Percentiles rank a stretch among this genome's conserved stretches.
These are phyloP conservation scores for Tulasnella sp. DNA, from an alignment of 768 basidiomycete species.

Conservation along the genomic window DNA sequence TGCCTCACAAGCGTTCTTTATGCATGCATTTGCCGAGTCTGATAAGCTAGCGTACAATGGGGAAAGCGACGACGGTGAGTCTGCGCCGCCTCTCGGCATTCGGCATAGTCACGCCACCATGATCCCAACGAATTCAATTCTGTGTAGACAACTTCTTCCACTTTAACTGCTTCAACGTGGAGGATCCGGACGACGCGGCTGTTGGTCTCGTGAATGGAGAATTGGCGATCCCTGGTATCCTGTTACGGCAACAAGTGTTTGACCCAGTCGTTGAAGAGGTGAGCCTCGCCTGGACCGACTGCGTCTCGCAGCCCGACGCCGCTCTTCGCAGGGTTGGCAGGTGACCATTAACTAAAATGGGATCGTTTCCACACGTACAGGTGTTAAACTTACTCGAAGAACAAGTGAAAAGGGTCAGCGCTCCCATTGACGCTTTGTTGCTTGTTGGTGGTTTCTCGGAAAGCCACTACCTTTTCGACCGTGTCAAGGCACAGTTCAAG, in stretches of 20 bases:
- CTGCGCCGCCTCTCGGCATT: slow-evolving; percentile 16
- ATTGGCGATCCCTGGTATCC: slow-evolving; percentile 65
- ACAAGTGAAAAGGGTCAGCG: slow-evolving; percentile 46
- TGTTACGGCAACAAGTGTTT: slow-evolving; percentile 73
- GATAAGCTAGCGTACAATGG: slow-evolving; percentile 73
- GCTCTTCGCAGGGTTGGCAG: neutral
- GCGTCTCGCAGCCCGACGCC: neutral
- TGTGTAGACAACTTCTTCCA: slow-evolving; percentile 66
- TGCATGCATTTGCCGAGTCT: slow-evolving; percentile 72
- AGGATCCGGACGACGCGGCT: slow-evolving; percentile 60
- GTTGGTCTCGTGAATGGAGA: slow-evolving; percentile 77
- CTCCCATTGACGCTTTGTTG: slow-evolving; percentile 59
- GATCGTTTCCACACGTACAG: slow-evolving; percentile 28
- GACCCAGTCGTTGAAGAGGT: slow-evolving; percentile 78
- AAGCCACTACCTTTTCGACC: slow-evolving; percentile 70
- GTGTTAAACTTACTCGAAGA: slow-evolving; percentile 69
- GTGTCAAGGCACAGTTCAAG: slow-evolving; percentile 62
- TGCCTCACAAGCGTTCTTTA: slow-evolving; percentile 73
- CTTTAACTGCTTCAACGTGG: slow-evolving; percentile 79
- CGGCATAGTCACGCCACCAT: neutral
- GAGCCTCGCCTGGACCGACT: slow-evolving; percentile 18
- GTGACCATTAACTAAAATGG: neutral
- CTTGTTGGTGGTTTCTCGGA: slow-evolving; percentile 83
- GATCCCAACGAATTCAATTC: neutral
- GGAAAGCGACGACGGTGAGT: slow-evolving; percentile 58